Evolutionary conservation across 2,329 filamentous ascomycete species (phyloP), one percentile per base, ranked within the genome.

Genomic region (Dactylellina cionopaga): DNA sequence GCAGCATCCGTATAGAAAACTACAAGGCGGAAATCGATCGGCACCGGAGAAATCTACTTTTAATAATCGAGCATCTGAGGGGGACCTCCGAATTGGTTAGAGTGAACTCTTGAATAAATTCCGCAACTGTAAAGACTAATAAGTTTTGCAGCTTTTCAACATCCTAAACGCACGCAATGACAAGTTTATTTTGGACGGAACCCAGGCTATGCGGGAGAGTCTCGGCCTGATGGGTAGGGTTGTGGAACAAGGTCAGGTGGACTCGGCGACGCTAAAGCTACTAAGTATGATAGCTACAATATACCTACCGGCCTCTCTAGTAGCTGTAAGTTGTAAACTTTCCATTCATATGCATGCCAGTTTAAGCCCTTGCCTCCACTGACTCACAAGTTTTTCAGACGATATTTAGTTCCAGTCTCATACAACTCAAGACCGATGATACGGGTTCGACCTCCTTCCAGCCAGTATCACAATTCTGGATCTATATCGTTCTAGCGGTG

Each of bases 391-490:
- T 4, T 5, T 17, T 17, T 15, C 22, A 68, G 63, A 68, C 63
- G 10, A 56, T 68, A 39, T 68, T 68, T 15, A 68, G 63, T 25
- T 68, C 63, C 3, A 60, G 60, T 31, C 37, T 68, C 2, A 54
- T 68, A 13, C 54, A 59, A 19, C 25, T 60, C 6, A 60, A 35
- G 37, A 46, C 43, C 5, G 37, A 27, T 10, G 52, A 44, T 6
- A 52, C 33, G 0, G 63, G 63, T 1, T 22, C 24, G 1, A 58
- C 24, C 15, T 37, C 17, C 0, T 68, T 68, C 22, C 63, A 54
- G 3, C n/a, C 39, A n/a, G 63, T 68, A 7, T 68, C 63, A n/a
- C 63, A 68, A 15, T 68, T 68, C 19, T 68, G 63, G 63, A 7
- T 68, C 13, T 68, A 68, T 41, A 43, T 68, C 24, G 33, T 68